These are phyloP conservation scores for Paecilomyces fulvus DNA, from an alignment of 2,329 filamentous ascomycete genomes.

Conservation along the genomic window DNA sequence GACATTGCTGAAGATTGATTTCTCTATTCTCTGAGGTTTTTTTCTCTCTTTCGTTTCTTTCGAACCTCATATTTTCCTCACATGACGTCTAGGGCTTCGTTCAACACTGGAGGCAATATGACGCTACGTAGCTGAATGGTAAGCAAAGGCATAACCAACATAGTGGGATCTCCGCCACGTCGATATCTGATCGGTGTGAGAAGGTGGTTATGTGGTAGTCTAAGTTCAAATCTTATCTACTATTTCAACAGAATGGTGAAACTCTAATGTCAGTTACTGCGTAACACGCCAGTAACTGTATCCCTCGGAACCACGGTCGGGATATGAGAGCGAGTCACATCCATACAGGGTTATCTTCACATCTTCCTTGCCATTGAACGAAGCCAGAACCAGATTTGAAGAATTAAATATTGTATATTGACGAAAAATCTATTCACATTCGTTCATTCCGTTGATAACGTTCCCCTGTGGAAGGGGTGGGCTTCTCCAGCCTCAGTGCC, in stretches of 20 bases:
- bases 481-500: conserved; percentile 44
- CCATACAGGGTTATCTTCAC: neutral
- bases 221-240: neutral
- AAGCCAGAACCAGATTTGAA: neutral
- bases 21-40: too few relatives aligned
- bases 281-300: too few relatives aligned
- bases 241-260: too few relatives aligned
- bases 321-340: neutral
- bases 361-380: neutral
- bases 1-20: too few relatives aligned
- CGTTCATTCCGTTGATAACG: neutral
- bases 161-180: neutral
- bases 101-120: neutral
- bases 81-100: neutral
- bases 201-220: neutral
- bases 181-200: neutral
- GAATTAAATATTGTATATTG: neutral
- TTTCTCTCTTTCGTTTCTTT: too few relatives aligned
- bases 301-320: too few relatives aligned
- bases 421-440: neutral
- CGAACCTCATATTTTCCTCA: too few relatives aligned
- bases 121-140: neutral
- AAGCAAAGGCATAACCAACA: neutral
- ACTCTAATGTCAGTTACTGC: too few relatives aligned
- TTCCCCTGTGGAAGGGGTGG: conserved; percentile 44